phyloP scores from a whole-genome alignment of 2,329 filamentous ascomycete species.

The Hyphodiscus sp. region DNA sequence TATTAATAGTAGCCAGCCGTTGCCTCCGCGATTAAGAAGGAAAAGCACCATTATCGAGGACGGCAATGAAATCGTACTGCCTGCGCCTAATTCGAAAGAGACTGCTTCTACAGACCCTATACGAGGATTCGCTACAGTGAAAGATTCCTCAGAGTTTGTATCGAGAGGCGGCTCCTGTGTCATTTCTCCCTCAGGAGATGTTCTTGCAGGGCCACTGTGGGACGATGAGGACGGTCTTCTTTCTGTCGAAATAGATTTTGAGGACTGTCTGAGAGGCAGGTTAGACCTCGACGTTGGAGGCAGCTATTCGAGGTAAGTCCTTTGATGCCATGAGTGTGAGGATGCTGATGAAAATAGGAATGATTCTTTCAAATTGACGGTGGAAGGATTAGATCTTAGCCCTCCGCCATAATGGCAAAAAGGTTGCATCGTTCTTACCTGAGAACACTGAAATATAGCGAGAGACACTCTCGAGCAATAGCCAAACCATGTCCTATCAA shows the following conservation, averaged over 20 bases:
- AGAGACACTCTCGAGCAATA: no score
- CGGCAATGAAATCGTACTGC: no score
- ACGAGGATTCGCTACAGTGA: conserved; percentile 4
- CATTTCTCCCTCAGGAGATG: conserved; percentile 70
- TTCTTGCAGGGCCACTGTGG: conserved; percentile 77
- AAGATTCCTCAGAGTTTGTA: conserved; percentile 29
- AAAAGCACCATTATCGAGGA: neutral
- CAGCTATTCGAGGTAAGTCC: conserved; percentile 68
- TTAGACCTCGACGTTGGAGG: conserved; percentile 80
- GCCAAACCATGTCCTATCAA: no score
- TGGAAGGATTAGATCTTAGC: conserved; percentile 51
- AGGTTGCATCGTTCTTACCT: no score
- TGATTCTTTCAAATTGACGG: conserved; percentile 55
- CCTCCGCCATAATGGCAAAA: conserved; percentile 41
- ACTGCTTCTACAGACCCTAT: no score
- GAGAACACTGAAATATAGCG: no score
- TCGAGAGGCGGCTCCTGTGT: conserved; percentile 79
- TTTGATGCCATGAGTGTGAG: neutral
- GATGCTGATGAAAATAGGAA: conserved; percentile 36
- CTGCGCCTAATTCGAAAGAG: no score
- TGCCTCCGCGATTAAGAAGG: neutral
- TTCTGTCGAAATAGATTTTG: conserved; percentile 73
- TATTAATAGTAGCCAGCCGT: no score
- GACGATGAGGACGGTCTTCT: conserved; percentile 63
- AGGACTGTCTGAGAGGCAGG: conserved; percentile 76